Base-by-base conservation (phyloP, 139 green algal genomes). In the Coccomyxa sp. region DNA sequence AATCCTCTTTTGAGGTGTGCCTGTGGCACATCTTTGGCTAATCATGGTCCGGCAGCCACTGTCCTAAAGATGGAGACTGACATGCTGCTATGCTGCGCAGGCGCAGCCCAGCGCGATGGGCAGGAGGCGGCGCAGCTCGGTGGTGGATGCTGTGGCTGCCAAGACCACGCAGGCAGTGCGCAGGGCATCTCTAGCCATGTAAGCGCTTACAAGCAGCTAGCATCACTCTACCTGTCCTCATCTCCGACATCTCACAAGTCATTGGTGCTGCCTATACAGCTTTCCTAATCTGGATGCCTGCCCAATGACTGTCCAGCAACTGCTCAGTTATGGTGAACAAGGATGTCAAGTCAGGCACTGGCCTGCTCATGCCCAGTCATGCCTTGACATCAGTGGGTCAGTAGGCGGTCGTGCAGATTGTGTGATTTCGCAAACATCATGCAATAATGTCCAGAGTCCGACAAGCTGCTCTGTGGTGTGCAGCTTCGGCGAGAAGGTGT, bases 401-500 rank as follows among this genome's bases (percentile, higher is more conserved):
- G 14, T n/a, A 70, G 18, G 8, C 14, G 14, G 8, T 70, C 58
- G 8, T 33, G 24, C 16, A 35, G 14, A 12, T 22, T 34, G 22
- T 31, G 58, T 34, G 58, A 70, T 12, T 31, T 10, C 8, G 31
- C 31, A 33, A 33, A 70, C 24, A 22, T 34, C 58, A 70, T 70
- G 18, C 27, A n/a, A n/a, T 70, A 22, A 10, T 12, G 58, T 34
- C 14, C 58, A 35, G 22, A 70, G 16, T 31, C 58, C 10, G 58
- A 70, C 27, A 10, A 70, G 22, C 58, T 71, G 64, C n/a, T 71
- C 24, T 29, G 7, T 64, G 50, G 27, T 29, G 24, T 58, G 71
- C 71, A 76, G 71, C 38, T 12, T 76, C 8, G 71, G 75, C 35
- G n/a, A 39, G 27, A 74, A 24, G 41, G 39, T 75, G 9, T 55